Percentiles rank a stretch among this genome's conserved stretches.
Evolutionary conservation across 2,329 filamentous ascomycete genomes (phyloP).

Genomic region (Colletotrichum agaves): DNA sequence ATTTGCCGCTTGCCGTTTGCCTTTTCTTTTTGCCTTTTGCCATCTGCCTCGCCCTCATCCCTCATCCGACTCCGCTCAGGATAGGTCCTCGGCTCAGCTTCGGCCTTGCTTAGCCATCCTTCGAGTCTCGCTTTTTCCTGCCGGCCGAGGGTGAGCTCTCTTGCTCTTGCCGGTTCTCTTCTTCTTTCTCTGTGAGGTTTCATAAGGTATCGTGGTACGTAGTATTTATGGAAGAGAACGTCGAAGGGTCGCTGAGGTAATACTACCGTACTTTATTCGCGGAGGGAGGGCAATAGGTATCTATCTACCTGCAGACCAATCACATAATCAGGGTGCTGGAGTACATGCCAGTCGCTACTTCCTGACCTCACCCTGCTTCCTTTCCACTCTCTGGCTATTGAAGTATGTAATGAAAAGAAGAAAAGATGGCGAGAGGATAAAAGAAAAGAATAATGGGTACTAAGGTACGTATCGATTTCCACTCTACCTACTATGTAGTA

Average conservation of each 20-base stretch:
- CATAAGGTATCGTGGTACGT: neutral
- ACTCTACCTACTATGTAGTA: no score
- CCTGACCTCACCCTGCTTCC: neutral
- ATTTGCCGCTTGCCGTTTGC: conserved; percentile 2
- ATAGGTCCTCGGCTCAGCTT: neutral
- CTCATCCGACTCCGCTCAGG: neutral
- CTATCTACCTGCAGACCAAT: no score
- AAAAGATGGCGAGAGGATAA: neutral
- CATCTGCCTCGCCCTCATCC: neutral
- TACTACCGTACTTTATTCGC: neutral
- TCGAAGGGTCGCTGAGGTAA: no score
- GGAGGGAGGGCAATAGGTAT: no score
- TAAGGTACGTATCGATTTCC: conserved; percentile 6
- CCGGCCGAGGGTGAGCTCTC: conserved; percentile 2
- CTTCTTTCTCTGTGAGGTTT: neutral
- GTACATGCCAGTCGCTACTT: no score
- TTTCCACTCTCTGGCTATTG: neutral
- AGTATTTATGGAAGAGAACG: neutral
- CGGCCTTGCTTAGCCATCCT: neutral
- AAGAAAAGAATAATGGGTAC: neutral
- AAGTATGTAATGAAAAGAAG: neutral
- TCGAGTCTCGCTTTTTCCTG: conserved; percentile 12
- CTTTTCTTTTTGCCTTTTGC: neutral
- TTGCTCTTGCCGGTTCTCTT: conserved; percentile 4
- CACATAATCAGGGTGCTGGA: no score